Evolutionary conservation across 2,329 filamentous ascomycete genomes (phyloP), one percentile per base, ranked within the genome.

Genomic region (Stachybotrys echinatus): DNA sequence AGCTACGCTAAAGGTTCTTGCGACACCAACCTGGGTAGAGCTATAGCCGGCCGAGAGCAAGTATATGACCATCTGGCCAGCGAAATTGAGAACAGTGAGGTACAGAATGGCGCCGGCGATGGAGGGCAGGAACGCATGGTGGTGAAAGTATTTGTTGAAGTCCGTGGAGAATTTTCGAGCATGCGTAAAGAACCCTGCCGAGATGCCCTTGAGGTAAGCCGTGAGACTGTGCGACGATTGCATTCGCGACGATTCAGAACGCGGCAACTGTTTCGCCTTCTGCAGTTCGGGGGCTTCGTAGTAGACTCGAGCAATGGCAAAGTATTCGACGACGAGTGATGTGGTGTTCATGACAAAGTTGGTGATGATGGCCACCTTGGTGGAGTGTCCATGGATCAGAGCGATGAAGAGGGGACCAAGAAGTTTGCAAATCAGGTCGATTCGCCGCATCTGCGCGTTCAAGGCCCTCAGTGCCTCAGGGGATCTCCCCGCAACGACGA

Each of bases 1-100:
- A 3, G 74, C 49, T 1, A 79, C 76, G 23, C 77, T 76, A 5
- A 74, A 54, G 0, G 77, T 77, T 4, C 83, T 74, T 44, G 79
- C 72, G 12, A 77, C 48, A 38, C 79, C 79, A 20, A 86, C 72
- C 37, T 76, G 67, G 17, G 68, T 59, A 1, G 79, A 71, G 2
- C 65, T 76, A 57, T 77, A 77, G 20, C 79, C 79, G 4, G 72
- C 62, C 0, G 79, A 73, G 5, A 85, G 65, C 3, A 87, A 73
- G 55, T 81, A 87, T 1, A 83, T 84, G 48, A 84, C 71, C 80
- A 86, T 85, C 57, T 84, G 83, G 0, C 80, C 81, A 1, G 71
- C 69, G 55, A 84, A 83, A 6, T 72, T 75, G 4, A 84, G 66
- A 0, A 83, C 80, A 0, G 80, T 87, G 45, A 86, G 69, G 59